Evolutionary conservation across 192 early-diverging fungal species (phyloP).

Genomic region (Entomortierella lignicola): DNA sequence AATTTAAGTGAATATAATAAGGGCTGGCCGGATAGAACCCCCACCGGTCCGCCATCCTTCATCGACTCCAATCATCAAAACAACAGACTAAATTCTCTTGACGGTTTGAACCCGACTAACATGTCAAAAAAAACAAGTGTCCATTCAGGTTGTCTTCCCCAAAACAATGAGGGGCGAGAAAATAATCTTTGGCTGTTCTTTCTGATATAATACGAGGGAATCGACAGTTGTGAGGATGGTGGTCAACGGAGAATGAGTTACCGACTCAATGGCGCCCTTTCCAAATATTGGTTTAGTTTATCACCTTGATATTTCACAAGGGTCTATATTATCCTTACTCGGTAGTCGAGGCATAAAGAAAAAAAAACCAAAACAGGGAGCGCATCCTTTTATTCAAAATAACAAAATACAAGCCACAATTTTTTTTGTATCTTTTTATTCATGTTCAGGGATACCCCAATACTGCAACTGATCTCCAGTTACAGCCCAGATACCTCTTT

Average conservation of each 20-base stretch:
- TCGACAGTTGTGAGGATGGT: neutral
- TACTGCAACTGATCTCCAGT: slow-evolving; percentile 19
- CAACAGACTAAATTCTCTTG: neutral
- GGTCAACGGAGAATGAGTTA: slow-evolving; percentile 26
- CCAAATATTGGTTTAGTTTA: slow-evolving; percentile 34
- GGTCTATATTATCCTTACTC: slow-evolving; percentile 54
- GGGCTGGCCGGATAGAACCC: slow-evolving; percentile 37
- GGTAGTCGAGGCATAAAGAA: slow-evolving; percentile 49
- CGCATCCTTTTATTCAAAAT: too few relatives aligned
- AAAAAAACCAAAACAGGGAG: too few relatives aligned
- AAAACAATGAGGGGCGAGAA: neutral
- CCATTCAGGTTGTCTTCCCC: slow-evolving; percentile 7
- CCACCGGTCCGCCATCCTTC: slow-evolving; percentile 21
- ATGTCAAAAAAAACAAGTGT: slow-evolving; percentile 1
- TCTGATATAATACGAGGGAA: neutral
- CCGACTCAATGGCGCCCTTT: slow-evolving; percentile 41
- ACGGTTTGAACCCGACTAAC: slow-evolving; percentile 10
- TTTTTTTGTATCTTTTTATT: neutral
- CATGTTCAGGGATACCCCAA: slow-evolving; percentile 8
- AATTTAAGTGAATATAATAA: slow-evolving; percentile 9
- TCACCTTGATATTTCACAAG: slow-evolving; percentile 45
- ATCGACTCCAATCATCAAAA: neutral
- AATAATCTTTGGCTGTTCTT: too few relatives aligned
- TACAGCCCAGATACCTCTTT: too few relatives aligned
- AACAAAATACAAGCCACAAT: neutral